Base-by-base conservation (phyloP, 306 rosid genomes). In the Cicer judaicum region DNA sequence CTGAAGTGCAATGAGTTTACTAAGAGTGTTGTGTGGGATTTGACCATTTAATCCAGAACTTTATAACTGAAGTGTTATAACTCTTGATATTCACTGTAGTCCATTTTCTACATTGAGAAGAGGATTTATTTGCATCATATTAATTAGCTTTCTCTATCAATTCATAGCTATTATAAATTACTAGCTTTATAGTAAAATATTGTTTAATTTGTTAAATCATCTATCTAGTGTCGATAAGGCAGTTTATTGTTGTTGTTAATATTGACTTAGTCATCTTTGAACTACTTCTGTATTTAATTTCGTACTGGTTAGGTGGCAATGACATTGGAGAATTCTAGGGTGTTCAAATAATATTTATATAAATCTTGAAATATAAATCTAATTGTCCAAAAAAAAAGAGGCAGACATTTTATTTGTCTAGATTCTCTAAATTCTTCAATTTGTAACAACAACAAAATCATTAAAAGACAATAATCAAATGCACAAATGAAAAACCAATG, bases 201-300 rank as follows among this genome's bases (percentile, higher is more conserved):
- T 71, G 52, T 65, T 69, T 73, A 70, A 73, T 52, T 73, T 72
- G 57, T 63, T 78, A 73, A 24, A 75, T 74, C 77, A 52, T 83
- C 16, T 84, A 40, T 83, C 50, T 94, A 91, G 97, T 73, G 80
- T 81, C 77, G 88, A 81, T 68, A 91, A 24, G 34, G 4, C 34
- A 24, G 2, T 24, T 34, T 6, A 2, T 19, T 56, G 3, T 24
- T 24, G 29, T 1, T 19, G 13, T 0, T 10, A 24, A 21, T 56
- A 21, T 24, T 24, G 39, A 56, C 63, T 21, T 6, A 2, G 18
- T 11, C 41, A 24, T 24, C 52, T 8, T 3, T 21, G 11, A 65
- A 40, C 68, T 77, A 42, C 13, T 9, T 13, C 21, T 46, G 7
- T 53, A 61, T 3, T 79, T 65, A 40, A 49, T 67, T 61, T 43